Conservation (phyloP, 306 rosid species). For the Trifolium fragiferum region DNA sequence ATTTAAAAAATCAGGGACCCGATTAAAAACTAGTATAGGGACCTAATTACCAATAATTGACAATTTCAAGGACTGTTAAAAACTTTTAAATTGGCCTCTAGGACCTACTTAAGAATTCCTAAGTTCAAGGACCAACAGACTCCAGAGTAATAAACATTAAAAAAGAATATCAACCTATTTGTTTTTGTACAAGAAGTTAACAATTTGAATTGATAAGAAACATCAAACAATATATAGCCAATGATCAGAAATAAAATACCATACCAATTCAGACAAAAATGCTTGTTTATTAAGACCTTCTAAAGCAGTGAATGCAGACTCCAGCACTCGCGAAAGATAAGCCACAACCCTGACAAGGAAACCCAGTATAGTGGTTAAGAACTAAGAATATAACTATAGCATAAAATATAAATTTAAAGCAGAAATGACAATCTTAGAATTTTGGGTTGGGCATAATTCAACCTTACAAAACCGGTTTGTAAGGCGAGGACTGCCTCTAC, state of each 20-base stretch:
- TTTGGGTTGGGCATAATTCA: too few species aligned
- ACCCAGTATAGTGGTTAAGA: conserved; percentile 39
- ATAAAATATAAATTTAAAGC: conserved; percentile 6
- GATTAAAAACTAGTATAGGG: background rate
- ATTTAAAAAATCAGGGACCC: background rate
- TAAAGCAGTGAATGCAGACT: conserved; percentile 92
- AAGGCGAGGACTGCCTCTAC: too few species aligned
- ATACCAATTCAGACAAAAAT: conserved; percentile 89
- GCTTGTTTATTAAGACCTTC: conserved; percentile 99
- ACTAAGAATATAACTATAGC: conserved; percentile 2
- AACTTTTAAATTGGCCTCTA: background rate
- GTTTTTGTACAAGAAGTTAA: conserved; percentile 25
- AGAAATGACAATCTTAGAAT: background rate
- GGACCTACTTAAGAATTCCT: background rate
- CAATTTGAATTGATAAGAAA: conserved; percentile 29
- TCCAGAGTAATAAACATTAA: background rate
- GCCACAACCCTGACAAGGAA: conserved; percentile 82
- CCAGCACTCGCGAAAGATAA: conserved; percentile 96
- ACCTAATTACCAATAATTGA: background rate
- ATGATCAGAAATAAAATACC: conserved; percentile 37
- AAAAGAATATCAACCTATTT: conserved; percentile 4
- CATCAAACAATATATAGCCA: conserved; percentile 29
- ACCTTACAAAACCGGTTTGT: too few species aligned
- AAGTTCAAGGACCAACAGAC: background rate
- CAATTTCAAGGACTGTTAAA: background rate